A percentile compares a stretch with the other conserved stretches of the same genome.
Evolutionary conservation across 2,329 filamentous ascomycete genomes (phyloP).

Genomic region (Oidium heveae): DNA sequence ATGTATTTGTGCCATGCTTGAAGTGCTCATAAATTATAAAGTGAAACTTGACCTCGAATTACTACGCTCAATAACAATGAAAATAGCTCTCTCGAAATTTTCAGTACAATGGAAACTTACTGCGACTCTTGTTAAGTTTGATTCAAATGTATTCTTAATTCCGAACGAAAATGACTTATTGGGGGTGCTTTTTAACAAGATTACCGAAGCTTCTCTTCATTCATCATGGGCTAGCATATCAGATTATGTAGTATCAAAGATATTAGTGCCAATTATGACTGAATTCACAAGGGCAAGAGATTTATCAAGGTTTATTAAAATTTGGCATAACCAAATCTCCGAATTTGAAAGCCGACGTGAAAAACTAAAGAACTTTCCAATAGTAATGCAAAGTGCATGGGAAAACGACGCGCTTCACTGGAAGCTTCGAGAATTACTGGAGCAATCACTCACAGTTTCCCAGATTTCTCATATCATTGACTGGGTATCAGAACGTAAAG

Average conservation of each 20-base stretch:
- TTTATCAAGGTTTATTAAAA: constrained; percentile 16
- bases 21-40: constrained; percentile 14
- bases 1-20: constrained; percentile 12
- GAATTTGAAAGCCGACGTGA: constrained; percentile 9
- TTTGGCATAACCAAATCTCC: constrained; percentile 15
- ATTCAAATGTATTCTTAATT: constrained; percentile 21
- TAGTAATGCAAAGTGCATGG: constrained; percentile 10
- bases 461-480: constrained; percentile 17
- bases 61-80: constrained; percentile 13
- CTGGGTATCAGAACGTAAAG: constrained; percentile 11
- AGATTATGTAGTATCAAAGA: constrained; percentile 13
- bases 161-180: constrained; percentile 13
- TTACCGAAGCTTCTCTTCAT: constrained; percentile 10
- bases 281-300: constrained; percentile 19
- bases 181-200: constrained; percentile 12
- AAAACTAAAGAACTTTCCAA: not conserved
- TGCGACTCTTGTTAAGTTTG: constrained; percentile 19
- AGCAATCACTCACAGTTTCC: constrained; percentile 15
- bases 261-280: constrained; percentile 17
- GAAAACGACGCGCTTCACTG: constrained; percentile 11
- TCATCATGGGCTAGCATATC: constrained; percentile 5
- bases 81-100: constrained; percentile 9
- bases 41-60: constrained; percentile 7
- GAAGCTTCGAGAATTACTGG: constrained; percentile 13
- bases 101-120: constrained; percentile 18